Evolutionary conservation across 768 basidiomycete genomes (phyloP).

Genomic region (Agaricus bisporus): DNA sequence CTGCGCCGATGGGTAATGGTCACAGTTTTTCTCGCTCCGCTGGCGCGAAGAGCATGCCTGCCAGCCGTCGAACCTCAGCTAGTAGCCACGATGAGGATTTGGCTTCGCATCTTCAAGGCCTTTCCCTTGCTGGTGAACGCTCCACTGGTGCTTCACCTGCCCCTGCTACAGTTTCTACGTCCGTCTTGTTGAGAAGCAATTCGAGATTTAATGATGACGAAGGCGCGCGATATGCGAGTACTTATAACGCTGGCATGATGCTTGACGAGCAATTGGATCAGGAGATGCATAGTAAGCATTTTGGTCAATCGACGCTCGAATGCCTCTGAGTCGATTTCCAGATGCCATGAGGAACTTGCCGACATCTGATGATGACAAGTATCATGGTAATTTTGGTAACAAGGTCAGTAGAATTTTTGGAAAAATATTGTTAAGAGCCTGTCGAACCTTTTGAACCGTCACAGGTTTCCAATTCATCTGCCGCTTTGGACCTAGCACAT

Average conservation of each 20-base stretch:
- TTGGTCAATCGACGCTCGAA: constrained; percentile 2
- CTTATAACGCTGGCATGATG: constrained; percentile 84
- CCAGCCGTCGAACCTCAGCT: constrained; percentile 83
- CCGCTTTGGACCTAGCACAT: constrained; percentile 89
- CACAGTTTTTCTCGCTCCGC: constrained; percentile 56
- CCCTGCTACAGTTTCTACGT: constrained; percentile 44
- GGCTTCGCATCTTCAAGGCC: constrained; percentile 66
- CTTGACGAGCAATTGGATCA: constrained; percentile 89
- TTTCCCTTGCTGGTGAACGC: constrained; percentile 62
- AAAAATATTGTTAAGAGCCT: background rate
- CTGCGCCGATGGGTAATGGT: constrained; percentile 36
- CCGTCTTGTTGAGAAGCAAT: constrained; percentile 46
- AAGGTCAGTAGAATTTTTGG: constrained; percentile 41
- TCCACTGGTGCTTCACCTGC: constrained; percentile 51
- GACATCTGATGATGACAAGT: constrained; percentile 89
- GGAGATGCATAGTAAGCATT: constrained; percentile 83
- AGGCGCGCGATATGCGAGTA: constrained; percentile 50
- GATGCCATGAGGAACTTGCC: constrained; percentile 87
- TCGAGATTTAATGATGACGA: constrained; percentile 55
- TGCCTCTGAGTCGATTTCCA: constrained; percentile 23
- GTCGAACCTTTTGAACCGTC: constrained; percentile 6
- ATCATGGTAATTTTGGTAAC: constrained; percentile 49
- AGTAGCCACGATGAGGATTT: constrained; percentile 84
- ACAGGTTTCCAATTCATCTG: constrained; percentile 82
- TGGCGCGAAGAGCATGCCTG: constrained; percentile 90